Evolutionary conservation across 306 rosid species (phyloP), one percentile per base, ranked within the genome.

Genomic region (Mimosa bimucronata): DNA sequence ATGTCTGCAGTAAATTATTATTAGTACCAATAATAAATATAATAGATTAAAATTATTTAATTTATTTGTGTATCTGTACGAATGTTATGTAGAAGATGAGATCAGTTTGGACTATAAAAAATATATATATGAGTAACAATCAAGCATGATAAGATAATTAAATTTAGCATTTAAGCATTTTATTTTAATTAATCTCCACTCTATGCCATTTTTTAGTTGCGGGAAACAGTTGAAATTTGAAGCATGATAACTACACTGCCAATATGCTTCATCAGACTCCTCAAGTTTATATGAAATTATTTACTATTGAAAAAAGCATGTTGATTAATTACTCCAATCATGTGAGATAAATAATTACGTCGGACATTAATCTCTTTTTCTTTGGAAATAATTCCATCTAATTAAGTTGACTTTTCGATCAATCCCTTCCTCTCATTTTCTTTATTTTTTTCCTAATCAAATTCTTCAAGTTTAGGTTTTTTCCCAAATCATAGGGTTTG

Each of bases 371-470:
- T 25, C 4, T 11, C 3, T 9, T 57, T 23, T 25, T 11, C 0
- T 11, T 10, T 2, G 11, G 28, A 21, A 25, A 26, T 60, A 60
- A 60, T 60, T 25, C 29, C 29, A 68, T 21, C 52, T 10, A 4
- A 68, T 38, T 28, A 68, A 68, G 5, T 68, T 40, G 50, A 68
- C 73, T 68, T 68, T 68, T 41, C 52, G 37, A 40, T 41, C 31
- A 40, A 40, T 40, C 1, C 18, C 48, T n/a, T 37, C 16, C 26
- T 13, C 28, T 66, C 71, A 37, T 31, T 60, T 12, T 60, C 65
- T n/a, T 52, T 41, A 7, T 18, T 11, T 25, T 26, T 60, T 26
- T 26, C 30, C 34, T 5, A 1, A 3, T 3, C 3, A 7, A 37
- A 18, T 9, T 38, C 1, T 37, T 65, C 71, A 65, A 9, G 38